Conservation (phyloP, 352 stramenopile genomes). For the Globisporangium megalacanthum region DNA sequence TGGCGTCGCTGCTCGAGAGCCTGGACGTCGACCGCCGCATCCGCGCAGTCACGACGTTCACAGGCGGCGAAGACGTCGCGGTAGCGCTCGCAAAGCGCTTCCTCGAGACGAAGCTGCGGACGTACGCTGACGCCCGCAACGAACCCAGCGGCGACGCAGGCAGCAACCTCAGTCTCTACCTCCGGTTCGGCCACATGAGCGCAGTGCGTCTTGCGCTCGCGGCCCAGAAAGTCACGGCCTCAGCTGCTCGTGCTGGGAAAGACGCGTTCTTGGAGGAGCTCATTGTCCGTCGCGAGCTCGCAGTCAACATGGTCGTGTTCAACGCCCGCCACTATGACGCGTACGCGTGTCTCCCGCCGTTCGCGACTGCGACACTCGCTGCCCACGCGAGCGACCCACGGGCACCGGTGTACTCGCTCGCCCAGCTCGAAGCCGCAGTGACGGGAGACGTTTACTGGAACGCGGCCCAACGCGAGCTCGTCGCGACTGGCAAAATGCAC, state of each 20-base stretch:
- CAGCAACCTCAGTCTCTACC: conserved; percentile 92
- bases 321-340: conserved; percentile 92
- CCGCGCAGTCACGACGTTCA: conserved; percentile 44
- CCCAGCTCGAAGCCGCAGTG: conserved; percentile 88
- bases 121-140: conserved; percentile 87
- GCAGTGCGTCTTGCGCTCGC: conserved; percentile 59
- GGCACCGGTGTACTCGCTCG: conserved; percentile 88
- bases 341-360: conserved; percentile 84
- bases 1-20: conserved; percentile 29
- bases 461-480: conserved; percentile 94
- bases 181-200: conserved; percentile 91
- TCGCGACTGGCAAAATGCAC: conserved; percentile 91
- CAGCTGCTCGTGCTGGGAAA: conserved; percentile 59
- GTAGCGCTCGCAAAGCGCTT: conserved; percentile 84
- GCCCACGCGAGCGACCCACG: conserved; percentile 85
- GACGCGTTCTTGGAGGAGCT: conserved; percentile 97
- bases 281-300: conserved; percentile 95
- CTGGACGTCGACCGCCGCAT: conserved; percentile 69
- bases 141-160: conserved; percentile 91
- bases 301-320: conserved; percentile 97
- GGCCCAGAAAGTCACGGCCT: conserved; percentile 60
- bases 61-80: conserved; percentile 63
- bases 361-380: conserved; percentile 90
- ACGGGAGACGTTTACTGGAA: conserved; percentile 99
- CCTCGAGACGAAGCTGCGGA: conserved; percentile 66